phyloP scores from a whole-genome alignment of 2,329 filamentous ascomycete genomes.

The Fusarium gaditjirri region DNA sequence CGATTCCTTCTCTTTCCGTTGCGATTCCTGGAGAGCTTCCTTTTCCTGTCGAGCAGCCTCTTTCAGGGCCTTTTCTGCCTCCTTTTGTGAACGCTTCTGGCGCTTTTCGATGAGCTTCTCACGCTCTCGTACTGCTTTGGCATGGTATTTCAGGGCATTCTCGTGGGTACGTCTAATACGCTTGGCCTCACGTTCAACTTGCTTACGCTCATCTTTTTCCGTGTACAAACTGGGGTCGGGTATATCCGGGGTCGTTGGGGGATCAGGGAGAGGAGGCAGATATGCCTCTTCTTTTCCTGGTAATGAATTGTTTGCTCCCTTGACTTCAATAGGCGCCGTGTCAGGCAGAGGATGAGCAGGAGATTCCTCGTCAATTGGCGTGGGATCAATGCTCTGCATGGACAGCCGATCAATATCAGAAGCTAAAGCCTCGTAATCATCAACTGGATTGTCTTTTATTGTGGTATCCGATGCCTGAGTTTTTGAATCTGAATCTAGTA shows the following conservation, averaged over 20 bases:
- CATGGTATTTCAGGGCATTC: conserved; percentile 72
- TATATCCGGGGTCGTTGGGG: conserved; percentile 57
- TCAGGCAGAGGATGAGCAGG: background rate
- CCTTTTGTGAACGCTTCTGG: conserved; percentile 55
- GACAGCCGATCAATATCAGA: conserved; percentile 37
- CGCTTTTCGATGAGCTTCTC: conserved; percentile 68
- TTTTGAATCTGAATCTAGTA: conserved; percentile 17
- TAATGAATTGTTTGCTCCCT: background rate
- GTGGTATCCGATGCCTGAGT: background rate
- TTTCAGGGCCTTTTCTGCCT: conserved; percentile 48
- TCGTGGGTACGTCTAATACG: conserved; percentile 72
- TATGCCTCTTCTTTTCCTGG: conserved; percentile 21
- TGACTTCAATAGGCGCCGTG: background rate
- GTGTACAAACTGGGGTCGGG: conserved; percentile 68
- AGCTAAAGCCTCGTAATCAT: conserved; percentile 2
- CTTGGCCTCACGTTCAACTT: conserved; percentile 75
- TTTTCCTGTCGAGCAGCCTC: conserved; percentile 46
- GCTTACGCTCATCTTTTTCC: conserved; percentile 73
- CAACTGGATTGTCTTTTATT: background rate
- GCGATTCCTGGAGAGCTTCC: conserved; percentile 44
- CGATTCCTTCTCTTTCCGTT: conserved; percentile 45
- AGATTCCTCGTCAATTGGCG: conserved; percentile 48
- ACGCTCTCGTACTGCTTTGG: conserved; percentile 71
- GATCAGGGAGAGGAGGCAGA: conserved; percentile 53
- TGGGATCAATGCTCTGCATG: conserved; percentile 53